Evolutionary conservation across 2,329 filamentous ascomycete species (phyloP).

Genomic region (Hymenoscyphus repandus): DNA sequence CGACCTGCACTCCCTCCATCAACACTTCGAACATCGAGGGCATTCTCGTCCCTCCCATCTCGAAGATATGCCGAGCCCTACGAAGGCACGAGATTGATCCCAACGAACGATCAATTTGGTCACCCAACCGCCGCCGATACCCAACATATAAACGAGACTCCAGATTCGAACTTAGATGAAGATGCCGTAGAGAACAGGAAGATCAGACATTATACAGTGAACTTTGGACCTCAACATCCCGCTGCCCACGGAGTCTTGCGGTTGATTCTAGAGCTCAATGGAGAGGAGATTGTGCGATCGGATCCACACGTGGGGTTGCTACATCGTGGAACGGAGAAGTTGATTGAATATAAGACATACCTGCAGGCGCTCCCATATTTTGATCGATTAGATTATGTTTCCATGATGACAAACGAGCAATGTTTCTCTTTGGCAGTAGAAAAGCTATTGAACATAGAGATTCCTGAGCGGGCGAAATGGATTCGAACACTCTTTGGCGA

Average conservation of each 20-base stretch:
- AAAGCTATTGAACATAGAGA: slow-evolving; percentile 95
- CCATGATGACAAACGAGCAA: slow-evolving; percentile 99
- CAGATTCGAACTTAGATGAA: slow-evolving; percentile 38
- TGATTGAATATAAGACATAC: slow-evolving; percentile 99
- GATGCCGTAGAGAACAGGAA: slow-evolving; percentile 60
- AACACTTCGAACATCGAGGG: slow-evolving; percentile 41
- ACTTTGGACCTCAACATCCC: slow-evolving; percentile 98
- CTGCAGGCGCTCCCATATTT: slow-evolving; percentile 98
- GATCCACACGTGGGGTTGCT: slow-evolving; percentile 96
- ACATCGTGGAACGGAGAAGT: slow-evolving; percentile 96
- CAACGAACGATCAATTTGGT: slow-evolving; percentile 60
- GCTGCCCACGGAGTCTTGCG: slow-evolving; percentile 97
- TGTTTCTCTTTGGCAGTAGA: slow-evolving; percentile 93
- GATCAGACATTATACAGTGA: slow-evolving; percentile 98
- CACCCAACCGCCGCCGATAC: slow-evolving; percentile 41
- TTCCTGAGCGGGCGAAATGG: slow-evolving; percentile 92
- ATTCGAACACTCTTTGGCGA: slow-evolving; percentile 95
- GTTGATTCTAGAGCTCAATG: slow-evolving; percentile 94
- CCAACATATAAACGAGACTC: slow-evolving; percentile 22
- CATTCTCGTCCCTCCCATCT: slow-evolving; percentile 60
- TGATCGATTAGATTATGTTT: slow-evolving; percentile 96
- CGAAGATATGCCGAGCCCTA: slow-evolving; percentile 58
- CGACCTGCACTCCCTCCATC: slow-evolving; percentile 29
- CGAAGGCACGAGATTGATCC: slow-evolving; percentile 44
- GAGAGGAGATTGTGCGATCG: slow-evolving; percentile 93